phyloP scores from a whole-genome alignment of 2,329 filamentous ascomycete genomes.

The Phyllachora maydis region DNA sequence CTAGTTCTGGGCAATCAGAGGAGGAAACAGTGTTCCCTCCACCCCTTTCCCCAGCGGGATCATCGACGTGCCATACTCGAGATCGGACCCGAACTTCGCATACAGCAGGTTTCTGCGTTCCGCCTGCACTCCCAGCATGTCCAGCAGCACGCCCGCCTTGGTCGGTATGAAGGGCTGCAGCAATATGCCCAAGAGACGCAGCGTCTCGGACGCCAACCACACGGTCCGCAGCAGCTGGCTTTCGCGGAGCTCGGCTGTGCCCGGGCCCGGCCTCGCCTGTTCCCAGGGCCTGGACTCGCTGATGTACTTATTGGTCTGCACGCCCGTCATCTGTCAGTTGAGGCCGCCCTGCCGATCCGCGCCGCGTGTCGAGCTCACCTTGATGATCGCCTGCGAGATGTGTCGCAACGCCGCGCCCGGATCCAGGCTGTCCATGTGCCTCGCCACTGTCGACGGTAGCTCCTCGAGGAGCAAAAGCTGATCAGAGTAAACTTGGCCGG shows the following conservation, averaged over 20 bases:
- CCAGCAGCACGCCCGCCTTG: conserved; percentile 52
- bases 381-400: conserved; percentile 39
- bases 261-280: too few species aligned
- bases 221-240: conserved; percentile 32
- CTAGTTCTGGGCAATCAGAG: conserved; percentile 16
- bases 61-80: conserved; percentile 38
- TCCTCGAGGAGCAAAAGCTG: conserved; percentile 9
- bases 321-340: conserved; percentile 3
- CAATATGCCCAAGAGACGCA: conserved; percentile 65
- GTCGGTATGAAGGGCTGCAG: conserved; percentile 80
- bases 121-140: conserved; percentile 51
- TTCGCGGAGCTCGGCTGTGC: conserved; percentile 16
- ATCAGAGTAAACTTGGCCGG: conserved; percentile 4
- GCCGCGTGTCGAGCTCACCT: conserved; percentile 20
- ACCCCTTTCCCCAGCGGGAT: conserved; percentile 13
- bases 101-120: conserved; percentile 40
- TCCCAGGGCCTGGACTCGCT: conserved; percentile 49
- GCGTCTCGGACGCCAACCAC: conserved; percentile 51
- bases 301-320: conserved; percentile 50
- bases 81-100: conserved; percentile 42
- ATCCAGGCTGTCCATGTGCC: conserved; percentile 41
- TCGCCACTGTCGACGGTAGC: conserved; percentile 19
- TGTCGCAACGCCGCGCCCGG: conserved; percentile 42
- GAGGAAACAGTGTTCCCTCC: conserved; percentile 29
- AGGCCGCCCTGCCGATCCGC: too few species aligned